A percentile compares a stretch with the other conserved stretches of the same genome.
Evolutionary conservation across 2,329 filamentous ascomycete genomes (phyloP).

Genomic region (Pseudogymnoascus sp.): DNA sequence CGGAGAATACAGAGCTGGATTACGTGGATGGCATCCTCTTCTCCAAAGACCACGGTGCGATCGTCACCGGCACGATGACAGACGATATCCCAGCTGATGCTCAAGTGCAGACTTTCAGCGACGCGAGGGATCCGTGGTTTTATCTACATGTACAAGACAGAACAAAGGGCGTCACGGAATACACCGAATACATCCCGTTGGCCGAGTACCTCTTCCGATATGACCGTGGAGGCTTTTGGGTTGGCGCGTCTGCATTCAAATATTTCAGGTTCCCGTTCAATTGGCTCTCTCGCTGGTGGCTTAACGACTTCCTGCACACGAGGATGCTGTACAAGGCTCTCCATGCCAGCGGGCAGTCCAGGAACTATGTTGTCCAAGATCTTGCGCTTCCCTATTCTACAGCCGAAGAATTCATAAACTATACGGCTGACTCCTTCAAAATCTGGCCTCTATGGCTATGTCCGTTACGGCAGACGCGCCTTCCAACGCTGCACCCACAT

Average conservation of each 20-base stretch:
- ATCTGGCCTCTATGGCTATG: slow-evolving; percentile 53
- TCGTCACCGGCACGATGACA: slow-evolving; percentile 45
- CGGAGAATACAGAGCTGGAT: slow-evolving; percentile 32
- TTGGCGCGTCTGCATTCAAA: slow-evolving; percentile 48
- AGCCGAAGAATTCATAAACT: slow-evolving; percentile 44
- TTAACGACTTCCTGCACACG: slow-evolving; percentile 54
- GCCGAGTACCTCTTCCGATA: slow-evolving; percentile 51
- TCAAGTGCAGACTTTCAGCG: slow-evolving; percentile 37
- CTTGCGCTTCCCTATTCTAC: slow-evolving; percentile 47
- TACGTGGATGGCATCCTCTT: slow-evolving; percentile 55
- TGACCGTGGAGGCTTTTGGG: slow-evolving; percentile 59
- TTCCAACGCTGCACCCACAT: slow-evolving; percentile 28
- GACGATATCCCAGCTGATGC: slow-evolving; percentile 24
- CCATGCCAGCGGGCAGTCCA: slow-evolving; percentile 47
- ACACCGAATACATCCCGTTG: slow-evolving; percentile 35
- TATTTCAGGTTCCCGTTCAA: slow-evolving; percentile 56
- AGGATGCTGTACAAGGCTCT: slow-evolving; percentile 54
- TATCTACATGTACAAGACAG: slow-evolving; percentile 50
- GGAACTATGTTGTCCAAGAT: slow-evolving; percentile 54
- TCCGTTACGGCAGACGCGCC: slow-evolving; percentile 33
- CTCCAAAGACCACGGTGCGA: slow-evolving; percentile 37
- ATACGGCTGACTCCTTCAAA: slow-evolving; percentile 35
- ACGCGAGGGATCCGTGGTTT: slow-evolving; percentile 53
- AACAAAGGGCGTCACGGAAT: slow-evolving; percentile 14
- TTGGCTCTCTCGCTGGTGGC: slow-evolving; percentile 44